A percentile compares a stretch with the other conserved stretches of the same genome.
Conservation (phyloP, 768 basidiomycete genomes). For the Tricholoma bakamatsutake region DNA sequence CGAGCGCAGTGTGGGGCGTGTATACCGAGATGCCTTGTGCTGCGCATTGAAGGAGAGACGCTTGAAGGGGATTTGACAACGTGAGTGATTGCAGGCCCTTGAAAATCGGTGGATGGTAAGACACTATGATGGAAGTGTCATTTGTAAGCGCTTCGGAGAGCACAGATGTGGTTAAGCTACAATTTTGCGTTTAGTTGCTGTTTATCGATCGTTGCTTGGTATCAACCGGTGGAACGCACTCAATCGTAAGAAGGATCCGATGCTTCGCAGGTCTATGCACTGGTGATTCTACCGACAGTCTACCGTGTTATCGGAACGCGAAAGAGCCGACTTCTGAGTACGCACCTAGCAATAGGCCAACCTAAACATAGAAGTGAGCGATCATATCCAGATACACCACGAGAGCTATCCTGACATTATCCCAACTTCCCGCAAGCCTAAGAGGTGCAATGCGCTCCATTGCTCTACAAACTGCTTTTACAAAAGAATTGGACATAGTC, state of each 20-base stretch:
- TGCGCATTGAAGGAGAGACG: slow-evolving; percentile 72
- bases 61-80: slow-evolving; percentile 71
- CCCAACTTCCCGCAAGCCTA: slow-evolving; percentile 84
- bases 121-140: slow-evolving; percentile 60
- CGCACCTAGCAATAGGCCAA: slow-evolving; percentile 22
- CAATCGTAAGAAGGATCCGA: slow-evolving; percentile 62
- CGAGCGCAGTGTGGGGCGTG: slow-evolving; percentile 84
- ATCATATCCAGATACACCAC: slow-evolving; percentile 2
- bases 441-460: slow-evolving; percentile 88
- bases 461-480: slow-evolving; percentile 53
- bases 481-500: slow-evolving; percentile 17
- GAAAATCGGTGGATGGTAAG: slow-evolving; percentile 88
- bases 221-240: slow-evolving; percentile 34
- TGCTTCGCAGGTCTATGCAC: slow-evolving; percentile 38
- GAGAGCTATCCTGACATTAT: slow-evolving; percentile 63
- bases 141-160: slow-evolving; percentile 59
- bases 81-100: slow-evolving; percentile 69
- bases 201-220: neutral
- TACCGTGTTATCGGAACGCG: neutral
- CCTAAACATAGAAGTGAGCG: slow-evolving; percentile 50
- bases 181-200: slow-evolving; percentile 4
- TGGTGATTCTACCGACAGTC: slow-evolving; percentile 43
- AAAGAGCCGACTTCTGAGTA: too few species aligned
- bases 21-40: slow-evolving; percentile 83
- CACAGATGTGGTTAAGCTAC: slow-evolving; percentile 70